These are phyloP conservation scores for Teratosphaeriaceae sp. DNA, from an alignment of 2,329 filamentous ascomycete species.

Conservation along the genomic window DNA sequence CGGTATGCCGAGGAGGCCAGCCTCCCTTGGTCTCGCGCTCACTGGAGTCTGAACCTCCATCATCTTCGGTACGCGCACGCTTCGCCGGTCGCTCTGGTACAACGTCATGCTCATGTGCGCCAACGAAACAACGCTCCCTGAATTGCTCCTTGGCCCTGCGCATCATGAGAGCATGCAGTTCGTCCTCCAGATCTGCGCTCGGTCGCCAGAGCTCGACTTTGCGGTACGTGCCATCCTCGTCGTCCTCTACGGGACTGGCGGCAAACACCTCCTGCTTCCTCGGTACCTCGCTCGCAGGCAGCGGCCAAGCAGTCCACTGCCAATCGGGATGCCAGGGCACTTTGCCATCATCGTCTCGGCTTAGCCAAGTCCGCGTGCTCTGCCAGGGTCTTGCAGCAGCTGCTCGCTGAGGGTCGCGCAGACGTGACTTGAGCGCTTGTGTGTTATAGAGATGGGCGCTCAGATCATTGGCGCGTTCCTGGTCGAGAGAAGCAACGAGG, in stretches of 20 bases:
- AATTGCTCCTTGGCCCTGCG: slow-evolving; percentile 57
- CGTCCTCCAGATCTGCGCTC: slow-evolving; percentile 61
- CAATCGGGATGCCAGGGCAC: slow-evolving; percentile 42
- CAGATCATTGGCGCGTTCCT: slow-evolving; percentile 59
- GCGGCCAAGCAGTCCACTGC: slow-evolving; percentile 80
- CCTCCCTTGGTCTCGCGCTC: slow-evolving; percentile 21
- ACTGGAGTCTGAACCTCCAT: slow-evolving; percentile 5
- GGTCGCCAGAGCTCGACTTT: slow-evolving; percentile 35
- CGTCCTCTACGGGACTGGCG: slow-evolving; percentile 20
- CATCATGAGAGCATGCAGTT: slow-evolving; percentile 60
- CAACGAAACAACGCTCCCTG: slow-evolving; percentile 3
- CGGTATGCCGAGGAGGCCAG: background rate
- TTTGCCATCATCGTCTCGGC: slow-evolving; percentile 25
- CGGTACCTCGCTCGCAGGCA: slow-evolving; percentile 57
- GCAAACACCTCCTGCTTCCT: slow-evolving; percentile 46
- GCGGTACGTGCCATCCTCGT: slow-evolving; percentile 11
- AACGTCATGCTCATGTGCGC: background rate
- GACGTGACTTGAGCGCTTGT: slow-evolving; percentile 58
- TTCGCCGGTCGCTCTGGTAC: background rate
- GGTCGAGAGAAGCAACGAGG: slow-evolving; percentile 57
- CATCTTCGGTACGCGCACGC: background rate
- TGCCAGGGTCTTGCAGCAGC: slow-evolving; percentile 27
- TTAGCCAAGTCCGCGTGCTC: slow-evolving; percentile 36
- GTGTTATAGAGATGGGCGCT: slow-evolving; percentile 73
- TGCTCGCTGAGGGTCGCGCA: slow-evolving; percentile 11